Percentiles rank a stretch among this genome's conserved stretches.
Conservation (phyloP, 2,329 filamentous ascomycete genomes). For the Aspergillus pseudoviridinutans region DNA sequence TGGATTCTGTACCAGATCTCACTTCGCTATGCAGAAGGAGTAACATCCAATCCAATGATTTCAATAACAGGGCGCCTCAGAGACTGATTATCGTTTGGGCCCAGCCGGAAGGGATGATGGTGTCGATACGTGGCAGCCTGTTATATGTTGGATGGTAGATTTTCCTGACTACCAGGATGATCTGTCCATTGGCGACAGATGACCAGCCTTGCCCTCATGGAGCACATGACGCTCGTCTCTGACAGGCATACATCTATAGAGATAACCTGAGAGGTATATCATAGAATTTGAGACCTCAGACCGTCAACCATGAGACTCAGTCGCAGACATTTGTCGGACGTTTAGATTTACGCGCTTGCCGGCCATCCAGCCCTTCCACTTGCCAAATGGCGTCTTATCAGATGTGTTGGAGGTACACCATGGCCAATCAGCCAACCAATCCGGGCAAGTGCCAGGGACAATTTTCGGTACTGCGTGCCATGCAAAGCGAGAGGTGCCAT, state of each 20-base stretch:
- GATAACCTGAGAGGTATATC: not conserved
- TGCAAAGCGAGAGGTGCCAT: conserved; percentile 72
- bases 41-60: not conserved
- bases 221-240: not conserved
- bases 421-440: conserved; percentile 72
- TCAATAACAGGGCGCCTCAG: too few species aligned
- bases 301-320: conserved; percentile 37
- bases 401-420: conserved; percentile 39
- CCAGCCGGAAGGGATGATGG: not conserved
- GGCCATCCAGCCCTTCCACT: conserved; percentile 83
- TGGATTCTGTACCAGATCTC: not conserved
- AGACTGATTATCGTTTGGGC: not conserved
- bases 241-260: not conserved
- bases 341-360: conserved; percentile 89
- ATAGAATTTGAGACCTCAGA: not conserved
- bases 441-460: conserved; percentile 71
- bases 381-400: conserved; percentile 47
- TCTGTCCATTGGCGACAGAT: not conserved
- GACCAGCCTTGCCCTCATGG: not conserved
- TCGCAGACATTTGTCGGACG: conserved; percentile 72
- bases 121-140: not conserved
- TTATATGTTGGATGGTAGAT: not conserved
- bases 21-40: not conserved
- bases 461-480: conserved; percentile 97
- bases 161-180: not conserved